Evolutionary conservation across 805 yeast genomes (phyloP).

Genomic region (Ogataea trehaloabstinens): DNA sequence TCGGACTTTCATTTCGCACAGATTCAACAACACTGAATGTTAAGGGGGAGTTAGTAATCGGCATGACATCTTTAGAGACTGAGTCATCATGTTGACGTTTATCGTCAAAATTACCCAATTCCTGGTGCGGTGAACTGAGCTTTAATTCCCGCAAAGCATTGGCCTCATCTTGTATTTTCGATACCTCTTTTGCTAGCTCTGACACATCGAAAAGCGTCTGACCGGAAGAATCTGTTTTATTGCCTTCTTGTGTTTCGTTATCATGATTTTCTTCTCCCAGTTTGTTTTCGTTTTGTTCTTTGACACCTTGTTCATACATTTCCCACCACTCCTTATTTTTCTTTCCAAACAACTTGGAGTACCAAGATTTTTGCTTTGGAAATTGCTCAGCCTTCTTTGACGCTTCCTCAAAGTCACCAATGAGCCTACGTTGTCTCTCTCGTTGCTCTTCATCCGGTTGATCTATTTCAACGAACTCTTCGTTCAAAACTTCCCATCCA

Average conservation of each 20-base stretch:
- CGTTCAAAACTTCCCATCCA: conserved; percentile 81
- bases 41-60: not conserved
- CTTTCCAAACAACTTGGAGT: conserved; percentile 40
- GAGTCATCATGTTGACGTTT: not conserved
- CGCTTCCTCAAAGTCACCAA: conserved; percentile 85
- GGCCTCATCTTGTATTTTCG: conserved; percentile 41
- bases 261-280: conserved; percentile 12
- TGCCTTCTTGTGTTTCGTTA: conserved; percentile 1
- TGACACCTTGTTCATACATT: conserved; percentile 40
- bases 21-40: conserved; percentile 1
- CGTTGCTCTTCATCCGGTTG: conserved; percentile 90
- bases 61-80: not conserved
- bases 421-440: conserved; percentile 77
- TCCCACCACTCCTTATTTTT: conserved; percentile 59
- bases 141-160: conserved; percentile 20
- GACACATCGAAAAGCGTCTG: conserved; percentile 44
- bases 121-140: conserved; percentile 8
- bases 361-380: conserved; percentile 47
- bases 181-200: conserved; percentile 43
- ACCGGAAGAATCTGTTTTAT: not conserved
- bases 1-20: not conserved
- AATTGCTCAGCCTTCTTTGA: conserved; percentile 47
- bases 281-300: conserved; percentile 22
- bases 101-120: not conserved
- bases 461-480: conserved; percentile 92